Evolutionary conservation across 192 early-diverging fungal species (phyloP).

Genomic region (Paraglomus occultum): DNA sequence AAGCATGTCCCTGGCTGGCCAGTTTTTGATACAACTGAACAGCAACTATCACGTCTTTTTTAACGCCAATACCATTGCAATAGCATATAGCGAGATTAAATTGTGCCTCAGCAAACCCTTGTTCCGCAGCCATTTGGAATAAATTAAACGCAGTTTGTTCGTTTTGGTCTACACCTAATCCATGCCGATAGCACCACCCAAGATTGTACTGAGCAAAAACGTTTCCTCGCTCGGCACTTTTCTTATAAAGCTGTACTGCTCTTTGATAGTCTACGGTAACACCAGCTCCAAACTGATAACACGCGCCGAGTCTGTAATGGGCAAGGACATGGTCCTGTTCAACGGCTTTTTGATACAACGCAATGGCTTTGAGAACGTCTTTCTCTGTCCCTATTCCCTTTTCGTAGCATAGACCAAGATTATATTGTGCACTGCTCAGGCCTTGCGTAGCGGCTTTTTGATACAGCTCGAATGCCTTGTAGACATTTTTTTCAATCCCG

Average conservation of each 20-base stretch:
- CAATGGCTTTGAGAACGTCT: conserved; percentile 50
- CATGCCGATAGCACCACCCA: conserved; percentile 81
- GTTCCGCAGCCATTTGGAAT: conserved; percentile 63
- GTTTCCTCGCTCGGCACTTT: conserved; percentile 64
- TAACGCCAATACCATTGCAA: conserved; percentile 69
- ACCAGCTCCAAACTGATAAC: conserved; percentile 59
- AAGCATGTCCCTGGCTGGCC: conserved; percentile 53
- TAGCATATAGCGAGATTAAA: conserved; percentile 81
- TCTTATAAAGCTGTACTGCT: conserved; percentile 62
- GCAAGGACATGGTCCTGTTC: conserved; percentile 59
- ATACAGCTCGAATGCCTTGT: conserved; percentile 48
- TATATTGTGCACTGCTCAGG: conserved; percentile 26
- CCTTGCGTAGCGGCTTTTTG: conserved; percentile 48
- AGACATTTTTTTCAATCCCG: too few species aligned
- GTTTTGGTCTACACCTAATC: conserved; percentile 59
- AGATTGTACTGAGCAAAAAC: conserved; percentile 81
- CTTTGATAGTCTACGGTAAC: conserved; percentile 17
- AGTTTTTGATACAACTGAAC: conserved; percentile 59
- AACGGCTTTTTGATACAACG: conserved; percentile 56
- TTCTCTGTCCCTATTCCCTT: conserved; percentile 56
- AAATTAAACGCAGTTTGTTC: conserved; percentile 58
- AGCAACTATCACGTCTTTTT: conserved; percentile 61
- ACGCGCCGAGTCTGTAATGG: conserved; percentile 56
- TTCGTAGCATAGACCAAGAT: conserved; percentile 42
- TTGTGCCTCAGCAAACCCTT: conserved; percentile 44